A percentile compares a stretch with the other conserved stretches of the same genome.
Conservation (phyloP, 75 land plant genomes). For the Picea sitchensis region DNA sequence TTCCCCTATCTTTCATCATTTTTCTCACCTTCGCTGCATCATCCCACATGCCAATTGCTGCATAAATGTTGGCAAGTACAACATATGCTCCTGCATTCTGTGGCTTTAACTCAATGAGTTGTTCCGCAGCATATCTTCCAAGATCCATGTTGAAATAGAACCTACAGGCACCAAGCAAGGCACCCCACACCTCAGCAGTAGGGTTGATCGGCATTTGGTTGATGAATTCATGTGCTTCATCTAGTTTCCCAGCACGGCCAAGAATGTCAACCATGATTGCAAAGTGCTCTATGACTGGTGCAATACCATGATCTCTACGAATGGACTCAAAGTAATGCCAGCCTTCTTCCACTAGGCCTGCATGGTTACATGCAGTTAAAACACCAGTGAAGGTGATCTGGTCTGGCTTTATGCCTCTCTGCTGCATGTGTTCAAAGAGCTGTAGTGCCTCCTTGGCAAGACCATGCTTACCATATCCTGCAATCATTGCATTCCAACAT, state of each 20-base stretch:
- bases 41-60: background rate
- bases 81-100: background rate
- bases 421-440: constrained; percentile 43
- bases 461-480: constrained; percentile 34
- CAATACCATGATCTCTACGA: background rate
- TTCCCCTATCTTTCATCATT: background rate
- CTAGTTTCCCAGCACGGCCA: background rate
- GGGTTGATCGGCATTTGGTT: background rate
- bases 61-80: background rate
- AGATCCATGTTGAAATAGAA: background rate
- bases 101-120: background rate
- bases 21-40: background rate
- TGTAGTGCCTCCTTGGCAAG: constrained; percentile 35
- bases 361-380: constrained; percentile 14
- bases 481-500: constrained; percentile 50
- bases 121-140: background rate
- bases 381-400: constrained; percentile 1
- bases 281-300: background rate
- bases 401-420: constrained; percentile 15
- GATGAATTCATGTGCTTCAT: background rate
- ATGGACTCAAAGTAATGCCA: background rate
- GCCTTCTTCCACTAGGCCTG: background rate
- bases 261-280: background rate
- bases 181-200: background rate
- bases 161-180: constrained; percentile 1